A percentile compares a stretch with the other conserved stretches of the same genome.
Evolutionary conservation across 768 basidiomycete genomes (phyloP).

Genomic region (Cystofilobasidium capitatum): DNA sequence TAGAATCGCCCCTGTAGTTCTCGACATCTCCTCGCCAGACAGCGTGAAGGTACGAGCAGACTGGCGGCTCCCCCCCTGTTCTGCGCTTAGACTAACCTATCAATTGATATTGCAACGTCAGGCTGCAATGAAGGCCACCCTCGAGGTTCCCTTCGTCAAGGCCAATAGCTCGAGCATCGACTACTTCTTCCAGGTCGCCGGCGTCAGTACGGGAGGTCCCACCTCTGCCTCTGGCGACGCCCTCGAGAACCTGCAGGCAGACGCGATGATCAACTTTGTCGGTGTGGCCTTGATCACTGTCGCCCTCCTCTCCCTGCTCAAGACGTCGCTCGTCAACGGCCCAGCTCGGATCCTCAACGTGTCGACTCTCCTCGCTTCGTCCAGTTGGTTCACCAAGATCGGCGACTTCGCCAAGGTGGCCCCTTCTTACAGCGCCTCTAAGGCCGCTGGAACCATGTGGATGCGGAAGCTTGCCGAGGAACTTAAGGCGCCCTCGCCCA

Average conservation of each 20-base stretch:
- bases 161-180: slow-evolving; percentile 1
- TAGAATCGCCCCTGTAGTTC: background rate
- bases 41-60: background rate
- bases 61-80: background rate
- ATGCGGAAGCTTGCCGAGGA: slow-evolving; percentile 14
- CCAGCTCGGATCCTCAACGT: background rate
- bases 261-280: background rate
- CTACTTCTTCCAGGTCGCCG: background rate
- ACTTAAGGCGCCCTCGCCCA: too few relatives aligned
- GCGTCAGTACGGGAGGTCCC: background rate
- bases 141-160: slow-evolving; percentile 4
- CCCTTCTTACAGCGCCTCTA: background rate
- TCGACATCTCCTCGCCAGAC: background rate
- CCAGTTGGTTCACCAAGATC: background rate
- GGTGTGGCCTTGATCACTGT: background rate
- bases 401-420: background rate
- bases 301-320: background rate
- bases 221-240: background rate
- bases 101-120: background rate
- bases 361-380: background rate
- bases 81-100: background rate
- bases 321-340: background rate
- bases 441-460: slow-evolving; percentile 6
- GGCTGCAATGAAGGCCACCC: slow-evolving; percentile 1
- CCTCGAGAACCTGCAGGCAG: background rate